Conservation (phyloP, 2,329 filamentous ascomycete species). For the Diaporthe australafricana region DNA sequence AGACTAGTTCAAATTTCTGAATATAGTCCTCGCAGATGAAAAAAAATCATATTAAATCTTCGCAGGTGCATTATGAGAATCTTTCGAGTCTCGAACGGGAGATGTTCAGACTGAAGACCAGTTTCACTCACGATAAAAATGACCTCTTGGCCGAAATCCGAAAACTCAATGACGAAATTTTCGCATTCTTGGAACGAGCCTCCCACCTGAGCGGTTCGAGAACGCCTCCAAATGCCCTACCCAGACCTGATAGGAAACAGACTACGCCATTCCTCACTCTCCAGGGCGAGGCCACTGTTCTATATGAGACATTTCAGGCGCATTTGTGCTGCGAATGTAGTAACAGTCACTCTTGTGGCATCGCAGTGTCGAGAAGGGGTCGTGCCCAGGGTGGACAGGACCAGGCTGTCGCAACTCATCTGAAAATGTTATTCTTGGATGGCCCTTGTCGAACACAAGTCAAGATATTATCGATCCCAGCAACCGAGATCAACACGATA, state of each 20-base stretch:
- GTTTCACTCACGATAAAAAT: neutral
- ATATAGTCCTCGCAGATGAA: rapidly evolving
- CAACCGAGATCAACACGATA: rapidly evolving
- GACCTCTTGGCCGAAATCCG: neutral
- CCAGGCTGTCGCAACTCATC: neutral
- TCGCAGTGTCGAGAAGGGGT: neutral
- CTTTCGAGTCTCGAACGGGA: neutral
- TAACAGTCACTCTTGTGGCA: neutral
- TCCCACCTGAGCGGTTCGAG: neutral
- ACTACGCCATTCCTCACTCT: neutral
- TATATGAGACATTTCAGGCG: neutral
- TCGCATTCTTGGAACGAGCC: neutral
- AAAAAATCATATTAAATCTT: neutral
- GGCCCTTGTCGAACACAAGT: neutral
- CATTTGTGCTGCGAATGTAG: neutral
- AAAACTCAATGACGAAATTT: neutral
- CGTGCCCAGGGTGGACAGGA: too few species aligned
- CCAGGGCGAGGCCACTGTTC: neutral
- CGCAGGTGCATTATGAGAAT: neutral
- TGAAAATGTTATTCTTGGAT: neutral
- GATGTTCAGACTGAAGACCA: neutral
- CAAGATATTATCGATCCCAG: neutral
- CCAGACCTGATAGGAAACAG: neutral
- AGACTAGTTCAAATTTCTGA: neutral
- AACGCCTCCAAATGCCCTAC: neutral